phyloP scores from a whole-genome alignment of 176 grass and related monocot species.

The Cenchrus fungigraminus region DNA sequence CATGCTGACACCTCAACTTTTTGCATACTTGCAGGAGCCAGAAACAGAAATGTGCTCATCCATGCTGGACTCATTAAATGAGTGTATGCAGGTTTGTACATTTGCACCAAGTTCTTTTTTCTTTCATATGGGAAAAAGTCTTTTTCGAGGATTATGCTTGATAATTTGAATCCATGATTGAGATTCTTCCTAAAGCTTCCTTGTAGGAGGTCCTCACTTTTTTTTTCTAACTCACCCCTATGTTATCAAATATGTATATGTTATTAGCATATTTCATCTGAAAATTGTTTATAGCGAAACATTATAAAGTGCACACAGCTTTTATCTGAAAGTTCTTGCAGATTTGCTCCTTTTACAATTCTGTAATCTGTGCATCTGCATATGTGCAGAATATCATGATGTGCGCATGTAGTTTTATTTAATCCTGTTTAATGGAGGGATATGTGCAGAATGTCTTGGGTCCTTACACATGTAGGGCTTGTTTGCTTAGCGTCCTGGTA shows the following conservation, averaged over 20 bases:
- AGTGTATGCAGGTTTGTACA: conserved; percentile 85
- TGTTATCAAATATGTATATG: neutral
- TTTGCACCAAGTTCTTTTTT: neutral
- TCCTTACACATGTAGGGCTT: neutral
- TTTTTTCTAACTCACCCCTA: neutral
- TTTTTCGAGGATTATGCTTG: neutral
- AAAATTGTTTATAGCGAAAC: neutral
- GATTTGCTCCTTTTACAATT: neutral
- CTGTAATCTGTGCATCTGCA: neutral
- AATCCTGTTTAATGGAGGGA: no score
- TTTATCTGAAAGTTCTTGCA: no score
- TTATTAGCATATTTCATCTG: neutral
- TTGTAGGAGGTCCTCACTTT: neutral
- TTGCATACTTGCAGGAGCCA: conserved; percentile 71
- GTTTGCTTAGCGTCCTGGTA: no score
- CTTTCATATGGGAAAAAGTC: no score
- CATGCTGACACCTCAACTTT: conserved; percentile 33
- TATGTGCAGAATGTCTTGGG: neutral
- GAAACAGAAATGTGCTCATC: conserved; percentile 93
- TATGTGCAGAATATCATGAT: neutral
- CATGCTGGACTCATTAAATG: conserved; percentile 94
- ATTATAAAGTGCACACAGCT: neutral
- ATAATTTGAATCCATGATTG: conserved; percentile 4
- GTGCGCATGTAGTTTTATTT: no score
- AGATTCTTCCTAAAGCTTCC: neutral